These are phyloP conservation scores for Plasmodium gonderi DNA, from an alignment of 169 alveolate species.

Conservation along the genomic window DNA sequence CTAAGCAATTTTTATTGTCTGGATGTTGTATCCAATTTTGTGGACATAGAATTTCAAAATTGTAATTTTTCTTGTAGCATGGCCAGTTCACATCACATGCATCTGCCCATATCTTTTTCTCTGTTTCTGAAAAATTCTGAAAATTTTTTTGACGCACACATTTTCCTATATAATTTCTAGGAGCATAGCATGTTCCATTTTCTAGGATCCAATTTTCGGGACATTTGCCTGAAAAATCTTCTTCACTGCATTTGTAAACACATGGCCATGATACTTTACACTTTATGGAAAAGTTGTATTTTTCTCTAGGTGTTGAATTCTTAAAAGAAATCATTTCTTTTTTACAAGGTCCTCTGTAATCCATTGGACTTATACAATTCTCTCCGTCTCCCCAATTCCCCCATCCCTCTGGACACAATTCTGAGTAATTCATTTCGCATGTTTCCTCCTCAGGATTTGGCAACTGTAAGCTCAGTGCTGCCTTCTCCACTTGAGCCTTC, in stretches of 20 bases:
- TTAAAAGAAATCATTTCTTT: constrained; percentile 26
- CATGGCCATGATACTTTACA: constrained; percentile 74
- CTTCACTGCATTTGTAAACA: not conserved
- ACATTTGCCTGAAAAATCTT: constrained; percentile 6
- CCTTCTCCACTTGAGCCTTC: constrained; percentile 65
- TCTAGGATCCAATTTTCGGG: constrained; percentile 69
- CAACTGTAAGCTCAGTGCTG: constrained; percentile 72
- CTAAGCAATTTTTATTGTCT: constrained; percentile 75
- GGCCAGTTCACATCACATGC: constrained; percentile 82
- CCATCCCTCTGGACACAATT: constrained; percentile 86
- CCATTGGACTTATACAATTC: constrained; percentile 63
- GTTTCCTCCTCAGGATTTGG: constrained; percentile 72
- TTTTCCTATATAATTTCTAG: constrained; percentile 66
- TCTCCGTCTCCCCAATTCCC: constrained; percentile 62
- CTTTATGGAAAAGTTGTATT: constrained; percentile 23
- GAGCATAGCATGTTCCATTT: constrained; percentile 78
- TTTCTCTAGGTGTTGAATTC: constrained; percentile 36
- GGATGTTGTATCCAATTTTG: constrained; percentile 76
- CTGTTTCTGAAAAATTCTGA: constrained; percentile 72
- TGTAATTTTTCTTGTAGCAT: constrained; percentile 58
- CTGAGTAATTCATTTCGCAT: constrained; percentile 81
- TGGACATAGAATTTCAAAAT: constrained; percentile 20
- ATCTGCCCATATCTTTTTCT: constrained; percentile 75
- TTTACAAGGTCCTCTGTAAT: constrained; percentile 52
- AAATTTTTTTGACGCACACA: constrained; percentile 79